Base-by-base conservation (phyloP, 208 protist species). In the Herpetomonas tarakana region DNA sequence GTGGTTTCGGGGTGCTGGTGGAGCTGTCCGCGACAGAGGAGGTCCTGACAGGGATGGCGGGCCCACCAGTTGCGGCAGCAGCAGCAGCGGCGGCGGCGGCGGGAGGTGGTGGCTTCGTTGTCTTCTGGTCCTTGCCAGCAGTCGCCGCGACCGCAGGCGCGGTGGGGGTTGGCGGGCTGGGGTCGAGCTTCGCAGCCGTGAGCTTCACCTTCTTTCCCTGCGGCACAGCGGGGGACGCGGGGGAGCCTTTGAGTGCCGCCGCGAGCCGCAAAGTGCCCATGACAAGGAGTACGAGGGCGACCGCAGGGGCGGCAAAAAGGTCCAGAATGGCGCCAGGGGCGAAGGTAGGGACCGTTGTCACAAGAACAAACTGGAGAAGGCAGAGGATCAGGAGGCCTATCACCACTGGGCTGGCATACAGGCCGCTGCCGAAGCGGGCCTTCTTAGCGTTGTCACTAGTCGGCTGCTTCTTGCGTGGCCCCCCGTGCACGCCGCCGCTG, bases 51-150 rank as follows among this genome's bases (percentile, higher is more conserved):
- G 35, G 35, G 52, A 47, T n/a, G 52, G 58, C 19, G 58, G 47
- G 44, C 44, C 46, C 12, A 30, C 47, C 22, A 4, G 22, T 6
- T 52, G 58, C 21, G 46, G 29, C 7, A 25, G 45, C 4, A 49
- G 58, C 2, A 29, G 58, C 26, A 53, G 58, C 3, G 49, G 28
- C 35, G 31, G 47, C 30, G 3, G 19, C 14, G 54, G 46, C 21
- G 6, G 19, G 7, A 52, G 46, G 11, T 12, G 18, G 12, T 19
- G 46, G 19, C 9, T 52, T 52, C 46, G n/a, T 14, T 41, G 35
- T 14, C 14, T 41, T n/a, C n/a, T n/a, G n/a, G n/a, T n/a, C n/a
- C n/a, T n/a, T n/a, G n/a, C n/a, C 9, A 41, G 35, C 35, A 6
- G 35, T 41, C 35, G 35, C 35, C 6, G 35, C 14, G 35, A 14